Base-by-base conservation (phyloP, 371 early-diverging fungal species). In the Batrachochytrium dendrobatidis region DNA sequence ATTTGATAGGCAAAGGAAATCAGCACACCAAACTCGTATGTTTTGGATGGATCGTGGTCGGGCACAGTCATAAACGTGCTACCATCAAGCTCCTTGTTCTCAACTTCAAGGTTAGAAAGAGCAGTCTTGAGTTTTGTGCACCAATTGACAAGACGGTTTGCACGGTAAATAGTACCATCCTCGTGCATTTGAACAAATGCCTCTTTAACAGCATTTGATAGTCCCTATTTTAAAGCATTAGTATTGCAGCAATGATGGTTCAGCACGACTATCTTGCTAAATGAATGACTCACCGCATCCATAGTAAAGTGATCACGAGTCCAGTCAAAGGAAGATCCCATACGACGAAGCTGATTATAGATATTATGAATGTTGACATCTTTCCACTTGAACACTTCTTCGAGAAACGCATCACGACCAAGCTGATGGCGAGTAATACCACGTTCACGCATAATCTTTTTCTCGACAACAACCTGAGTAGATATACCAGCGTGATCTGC, bases 401-500 rank as follows among this genome's bases (percentile, higher is more conserved):
- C 75, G 58, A 98, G 61, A 69, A 99, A 98, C 45, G 72, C 79
- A 46, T 95, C 96, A 60, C 99, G 87, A 24, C 97, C 97, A n/a
- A 94, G 68, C 61, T 91, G 90, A 65, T 99, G 95, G 39, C 98
- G 85, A 3, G 94, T 92, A 55, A 81, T 66, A 53, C 86, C 81
- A 53, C 79, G 67, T 57, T 93, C 86, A 71, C 85, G 88, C 85
- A 85, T 87, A 54, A 99, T 63, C 66, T 84, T 85, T 82, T 98
- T 97, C 69, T 99, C 99, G 15, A 99, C 99, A 26, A 99, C 98
- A 26, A 91, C 81, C 73, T 99, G 99, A 32, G 97, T 94, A 24
- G 99, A 91, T 68, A 99, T 99, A 71, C 99, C 99, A 17, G 99
- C 99, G 70, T 99, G 99, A 73, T 99, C 99, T 51, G 88, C 87